Evolutionary conservation across 2,329 filamentous ascomycete species (phyloP), one percentile per base, ranked within the genome.

Genomic region (Tolypocladium amazonense): DNA sequence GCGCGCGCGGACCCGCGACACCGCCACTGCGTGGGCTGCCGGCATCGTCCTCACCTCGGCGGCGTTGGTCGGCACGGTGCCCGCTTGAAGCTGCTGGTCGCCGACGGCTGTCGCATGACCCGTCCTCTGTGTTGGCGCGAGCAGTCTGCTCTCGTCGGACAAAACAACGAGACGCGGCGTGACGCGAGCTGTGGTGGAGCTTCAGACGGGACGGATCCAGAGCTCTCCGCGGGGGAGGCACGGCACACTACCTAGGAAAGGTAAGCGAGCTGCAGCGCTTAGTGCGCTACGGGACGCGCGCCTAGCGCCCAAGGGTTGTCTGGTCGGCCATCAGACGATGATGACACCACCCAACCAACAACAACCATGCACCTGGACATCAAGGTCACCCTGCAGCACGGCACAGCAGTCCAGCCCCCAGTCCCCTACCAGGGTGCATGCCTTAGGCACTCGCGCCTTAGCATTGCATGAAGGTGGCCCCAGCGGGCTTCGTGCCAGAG

Each of bases 1-100:
- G 62, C 77, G 79, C 58, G 74, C 70, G 64, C 73, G 75, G 71
- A 80, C 77, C 63, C 71, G 74, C 58, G 80, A 76, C 58, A 74
- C 73, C 61, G 74, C 68, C 72, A 76, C 76, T 58, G 57, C 64
- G 50, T 30, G 41, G 27, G 20, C n/a, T n/a, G n/a, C n/a, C n/a
- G n/a, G n/a, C n/a, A 8, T 50, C 35, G 1, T 11, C 37, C 27
- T 25, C 15, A 30, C n/a, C 35, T 18, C 1, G 41, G 23, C 35
- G 43, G 54, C 15, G 53, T 14, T 20, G 54, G n/a, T 39, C n/a
- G 54, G 27, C 20, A n/a, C 20, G 56, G 27, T n/a, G 30, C n/a
- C n/a, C 27, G 56, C 30, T 23, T 11, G 30, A 5, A 23, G 30
- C n/a, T 56, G 56, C 20, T 33, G 25, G 23, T 45, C 18, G 39